Evolutionary conservation across 2,329 filamentous ascomycete species (phyloP).

Genomic region (Trichoderma simmonsii): DNA sequence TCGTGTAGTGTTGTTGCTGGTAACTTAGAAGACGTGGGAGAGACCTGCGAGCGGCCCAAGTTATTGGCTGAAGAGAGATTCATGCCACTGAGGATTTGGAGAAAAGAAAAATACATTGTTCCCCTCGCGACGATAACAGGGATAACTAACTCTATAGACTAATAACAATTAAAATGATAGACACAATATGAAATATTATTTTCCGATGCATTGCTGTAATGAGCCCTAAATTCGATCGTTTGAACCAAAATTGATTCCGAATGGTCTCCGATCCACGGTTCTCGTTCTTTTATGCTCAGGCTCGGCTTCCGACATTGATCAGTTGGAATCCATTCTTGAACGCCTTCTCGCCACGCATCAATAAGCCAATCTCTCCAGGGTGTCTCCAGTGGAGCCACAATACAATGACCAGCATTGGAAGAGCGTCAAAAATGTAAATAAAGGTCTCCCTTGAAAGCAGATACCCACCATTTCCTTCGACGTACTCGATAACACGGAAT

Average conservation of each 20-base stretch:
- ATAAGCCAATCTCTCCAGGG: slow-evolving; percentile 42
- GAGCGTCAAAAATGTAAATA: slow-evolving; percentile 43
- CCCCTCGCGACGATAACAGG: not conserved
- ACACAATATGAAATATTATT: not conserved
- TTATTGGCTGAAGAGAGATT: not conserved
- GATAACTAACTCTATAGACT: not conserved
- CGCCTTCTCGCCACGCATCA: not conserved
- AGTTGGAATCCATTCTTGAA: slow-evolving; percentile 4
- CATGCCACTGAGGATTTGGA: not conserved
- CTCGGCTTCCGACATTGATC: not conserved
- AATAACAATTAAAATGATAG: not conserved
- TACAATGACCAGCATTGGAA: slow-evolving; percentile 26
- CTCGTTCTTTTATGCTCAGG: not conserved
- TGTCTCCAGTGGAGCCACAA: slow-evolving; percentile 24
- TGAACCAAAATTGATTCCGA: not conserved
- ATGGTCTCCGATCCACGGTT: not conserved
- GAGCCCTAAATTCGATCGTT: not conserved
- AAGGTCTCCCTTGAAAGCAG: slow-evolving; percentile 40
- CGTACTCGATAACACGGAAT: slow-evolving; percentile 49
- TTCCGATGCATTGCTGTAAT: not conserved
- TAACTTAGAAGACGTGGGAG: not conserved
- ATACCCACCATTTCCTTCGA: slow-evolving; percentile 40
- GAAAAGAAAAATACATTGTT: not conserved
- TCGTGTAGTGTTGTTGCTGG: not conserved
- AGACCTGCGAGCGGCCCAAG: not conserved